Conservation (phyloP, 169 alveolate genomes). For the Plasmodium relictum region DNA sequence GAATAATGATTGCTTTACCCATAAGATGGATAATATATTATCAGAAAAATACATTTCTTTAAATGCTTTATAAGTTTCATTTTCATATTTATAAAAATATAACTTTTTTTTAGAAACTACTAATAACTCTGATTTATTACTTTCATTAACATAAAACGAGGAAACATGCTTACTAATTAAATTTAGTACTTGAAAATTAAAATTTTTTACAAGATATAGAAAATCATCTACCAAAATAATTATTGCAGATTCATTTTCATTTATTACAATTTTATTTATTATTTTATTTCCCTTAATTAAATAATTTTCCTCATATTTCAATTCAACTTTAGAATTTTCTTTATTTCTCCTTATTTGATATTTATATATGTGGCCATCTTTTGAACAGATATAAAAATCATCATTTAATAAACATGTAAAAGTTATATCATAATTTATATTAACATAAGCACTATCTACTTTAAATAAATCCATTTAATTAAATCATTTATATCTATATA, state of each 20-base stretch:
- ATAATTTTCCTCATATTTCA: background rate
- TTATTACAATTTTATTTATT: constrained; percentile 23
- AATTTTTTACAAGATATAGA: constrained; percentile 30
- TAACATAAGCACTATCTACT: constrained; percentile 5
- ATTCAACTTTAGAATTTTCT: background rate
- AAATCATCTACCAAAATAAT: constrained; percentile 22
- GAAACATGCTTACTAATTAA: constrained; percentile 19
- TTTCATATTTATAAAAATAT: constrained; percentile 21
- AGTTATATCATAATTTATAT: constrained; percentile 19
- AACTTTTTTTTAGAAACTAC: constrained; percentile 41
- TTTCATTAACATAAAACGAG: constrained; percentile 15
- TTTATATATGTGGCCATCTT: constrained; percentile 6
- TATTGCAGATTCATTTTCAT: constrained; percentile 9
- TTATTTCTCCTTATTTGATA: background rate
- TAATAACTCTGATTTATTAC: constrained; percentile 12
- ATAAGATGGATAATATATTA: constrained; percentile 9
- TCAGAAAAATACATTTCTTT: constrained; percentile 19
- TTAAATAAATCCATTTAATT: constrained; percentile 34
- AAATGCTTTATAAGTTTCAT: background rate
- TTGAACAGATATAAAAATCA: constrained; percentile 3
- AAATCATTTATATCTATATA: background rate
- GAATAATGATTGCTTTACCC: constrained; percentile 40
- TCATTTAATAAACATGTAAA: constrained; percentile 23
- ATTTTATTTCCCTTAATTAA: constrained; percentile 14
- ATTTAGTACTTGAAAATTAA: background rate